These are phyloP conservation scores for Erythrophleum fordii DNA, from an alignment of 306 rosid species.

Conservation along the genomic window DNA sequence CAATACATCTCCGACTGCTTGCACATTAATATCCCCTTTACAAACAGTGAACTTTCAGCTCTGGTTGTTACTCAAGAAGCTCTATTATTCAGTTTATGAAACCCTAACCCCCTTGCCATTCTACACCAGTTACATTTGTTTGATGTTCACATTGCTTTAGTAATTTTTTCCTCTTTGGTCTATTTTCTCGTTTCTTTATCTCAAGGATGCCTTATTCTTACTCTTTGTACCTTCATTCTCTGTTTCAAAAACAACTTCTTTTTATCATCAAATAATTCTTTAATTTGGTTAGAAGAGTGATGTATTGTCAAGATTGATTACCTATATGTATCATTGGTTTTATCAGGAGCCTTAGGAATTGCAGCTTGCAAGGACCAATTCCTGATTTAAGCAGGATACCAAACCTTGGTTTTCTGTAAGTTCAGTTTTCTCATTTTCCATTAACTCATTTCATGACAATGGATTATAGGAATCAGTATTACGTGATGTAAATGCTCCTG, in stretches of 20 bases:
- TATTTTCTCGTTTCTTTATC: neutral
- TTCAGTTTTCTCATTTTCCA: constrained; percentile 34
- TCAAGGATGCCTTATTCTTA: neutral
- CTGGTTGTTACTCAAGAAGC: too few relatives aligned
- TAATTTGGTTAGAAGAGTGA: constrained; percentile 2
- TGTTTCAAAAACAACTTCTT: neutral
- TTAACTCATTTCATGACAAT: neutral
- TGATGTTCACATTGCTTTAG: neutral
- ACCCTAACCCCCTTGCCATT: neutral
- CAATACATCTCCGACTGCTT: too few relatives aligned
- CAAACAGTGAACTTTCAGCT: neutral
- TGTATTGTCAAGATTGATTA: neutral
- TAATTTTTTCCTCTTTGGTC: neutral
- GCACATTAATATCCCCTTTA: neutral
- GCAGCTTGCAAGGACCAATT: constrained; percentile 78
- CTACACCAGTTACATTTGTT: neutral
- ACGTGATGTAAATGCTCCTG: constrained; percentile 4
- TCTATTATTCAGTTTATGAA: neutral
- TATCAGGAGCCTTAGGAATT: constrained; percentile 89
- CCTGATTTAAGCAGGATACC: constrained; percentile 80
- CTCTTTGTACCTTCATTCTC: neutral
- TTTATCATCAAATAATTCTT: neutral
- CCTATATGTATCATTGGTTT: constrained; percentile 26
- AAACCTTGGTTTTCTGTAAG: constrained; percentile 67
- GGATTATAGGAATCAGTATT: neutral